A percentile compares a stretch with the other conserved stretches of the same genome.
These are phyloP conservation scores for Metschnikowia baotianmanensis DNA, from an alignment of 805 yeast species.

Conservation along the genomic window DNA sequence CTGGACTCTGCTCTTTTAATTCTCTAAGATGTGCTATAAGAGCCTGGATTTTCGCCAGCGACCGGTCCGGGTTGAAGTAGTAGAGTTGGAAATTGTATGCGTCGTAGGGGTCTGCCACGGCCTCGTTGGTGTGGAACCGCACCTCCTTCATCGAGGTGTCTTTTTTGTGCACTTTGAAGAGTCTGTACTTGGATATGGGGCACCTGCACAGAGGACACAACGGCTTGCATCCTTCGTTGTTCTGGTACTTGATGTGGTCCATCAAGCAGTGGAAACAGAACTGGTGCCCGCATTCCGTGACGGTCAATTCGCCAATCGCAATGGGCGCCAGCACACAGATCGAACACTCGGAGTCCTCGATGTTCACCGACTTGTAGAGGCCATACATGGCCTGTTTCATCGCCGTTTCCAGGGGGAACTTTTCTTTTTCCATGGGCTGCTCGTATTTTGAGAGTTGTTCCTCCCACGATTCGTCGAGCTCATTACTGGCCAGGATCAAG, in stretches of 20 bases:
- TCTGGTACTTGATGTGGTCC: conserved; percentile 73
- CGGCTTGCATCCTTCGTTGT: conserved; percentile 39
- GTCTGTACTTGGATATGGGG: conserved; percentile 46
- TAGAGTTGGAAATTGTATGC: conserved; percentile 34
- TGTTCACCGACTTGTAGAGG: conserved; percentile 28
- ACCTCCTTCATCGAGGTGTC: conserved; percentile 26
- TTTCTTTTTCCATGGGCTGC: conserved; percentile 15
- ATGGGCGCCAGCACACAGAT: conserved; percentile 77
- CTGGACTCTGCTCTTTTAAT: conserved; percentile 53
- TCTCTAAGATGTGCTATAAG: conserved; percentile 56
- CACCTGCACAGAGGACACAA: conserved; percentile 79
- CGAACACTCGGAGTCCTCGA: conserved; percentile 67
- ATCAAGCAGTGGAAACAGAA: conserved; percentile 72
- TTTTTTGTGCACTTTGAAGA: conserved; percentile 43
- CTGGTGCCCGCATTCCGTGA: conserved; percentile 79
- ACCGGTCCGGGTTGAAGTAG: conserved; percentile 48
- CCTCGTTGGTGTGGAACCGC: conserved; percentile 29
- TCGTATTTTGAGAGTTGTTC: conserved; percentile 19
- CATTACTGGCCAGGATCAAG: conserved; percentile 51
- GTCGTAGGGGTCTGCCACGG: conserved; percentile 19
- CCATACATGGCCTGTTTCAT: conserved; percentile 25
- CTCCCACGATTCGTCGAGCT: conserved; percentile 50
- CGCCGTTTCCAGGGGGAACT: conserved; percentile 23
- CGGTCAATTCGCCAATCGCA: conserved; percentile 47
- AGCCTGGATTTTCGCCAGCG: conserved; percentile 74